These are phyloP conservation scores for Tylopilus rubrobrunneus DNA, from an alignment of 768 basidiomycete species.

Conservation along the genomic window DNA sequence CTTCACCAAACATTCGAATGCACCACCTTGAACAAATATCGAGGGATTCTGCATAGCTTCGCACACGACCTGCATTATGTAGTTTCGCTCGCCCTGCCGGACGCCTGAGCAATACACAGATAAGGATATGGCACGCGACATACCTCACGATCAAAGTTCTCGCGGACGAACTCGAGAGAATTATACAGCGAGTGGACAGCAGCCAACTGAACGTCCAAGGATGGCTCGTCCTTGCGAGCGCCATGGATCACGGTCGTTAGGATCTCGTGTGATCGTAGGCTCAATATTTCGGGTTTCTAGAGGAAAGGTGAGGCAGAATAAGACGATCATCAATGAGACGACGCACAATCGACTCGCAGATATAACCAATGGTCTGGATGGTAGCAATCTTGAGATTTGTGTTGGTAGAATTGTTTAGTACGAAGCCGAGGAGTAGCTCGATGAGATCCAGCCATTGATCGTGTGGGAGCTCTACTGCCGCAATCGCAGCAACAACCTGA, in stretches of 20 bases:
- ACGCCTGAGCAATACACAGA: conserved; percentile 1
- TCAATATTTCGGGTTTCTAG: conserved; percentile 91
- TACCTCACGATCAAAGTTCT: conserved; percentile 97
- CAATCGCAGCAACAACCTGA: conserved; percentile 92
- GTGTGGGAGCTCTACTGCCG: conserved; percentile 85
- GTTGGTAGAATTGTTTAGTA: conserved; percentile 70
- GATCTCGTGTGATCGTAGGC: conserved; percentile 91
- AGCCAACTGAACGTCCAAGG: conserved; percentile 85
- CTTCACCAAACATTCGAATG: conserved; percentile 92
- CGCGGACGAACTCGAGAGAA: conserved; percentile 94
- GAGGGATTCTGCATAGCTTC: conserved; percentile 89
- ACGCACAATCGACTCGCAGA: conserved; percentile 95
- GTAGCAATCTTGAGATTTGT: conserved; percentile 80
- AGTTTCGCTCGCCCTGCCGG: conserved; percentile 91
- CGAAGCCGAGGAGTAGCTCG: conserved; percentile 80
- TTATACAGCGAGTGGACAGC: conserved; percentile 92
- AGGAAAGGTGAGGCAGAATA: conserved; percentile 3
- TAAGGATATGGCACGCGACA: conserved; percentile 24
- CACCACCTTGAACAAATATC: conserved; percentile 83
- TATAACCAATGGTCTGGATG: conserved; percentile 92
- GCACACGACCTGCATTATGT: conserved; percentile 99
- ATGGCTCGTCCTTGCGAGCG: conserved; percentile 92
- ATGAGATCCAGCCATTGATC: conserved; percentile 91
- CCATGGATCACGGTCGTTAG: conserved; percentile 98
- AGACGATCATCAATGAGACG: conserved; percentile 1